phyloP scores from a whole-genome alignment of 164 flowering plant species.

The Kingdonia uniflora region DNA sequence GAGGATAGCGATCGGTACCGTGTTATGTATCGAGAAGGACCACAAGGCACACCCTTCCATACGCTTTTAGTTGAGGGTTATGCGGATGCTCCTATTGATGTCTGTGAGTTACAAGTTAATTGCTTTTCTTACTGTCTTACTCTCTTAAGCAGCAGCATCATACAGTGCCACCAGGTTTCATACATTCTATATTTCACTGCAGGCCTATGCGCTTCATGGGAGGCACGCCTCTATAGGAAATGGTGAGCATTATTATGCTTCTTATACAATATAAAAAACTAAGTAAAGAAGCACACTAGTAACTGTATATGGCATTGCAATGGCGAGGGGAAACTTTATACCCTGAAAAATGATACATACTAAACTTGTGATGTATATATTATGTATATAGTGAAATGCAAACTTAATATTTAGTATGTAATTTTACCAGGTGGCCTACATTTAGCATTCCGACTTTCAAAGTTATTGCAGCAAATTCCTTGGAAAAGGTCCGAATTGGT shows the following conservation, averaged over 20 bases:
- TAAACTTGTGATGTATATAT: background rate
- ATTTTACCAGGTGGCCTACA: constrained; percentile 80
- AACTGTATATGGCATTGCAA: no score
- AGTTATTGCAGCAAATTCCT: constrained; percentile 30
- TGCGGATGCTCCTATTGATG: constrained; percentile 71
- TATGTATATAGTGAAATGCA: background rate
- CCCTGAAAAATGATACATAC: background rate
- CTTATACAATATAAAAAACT: background rate
- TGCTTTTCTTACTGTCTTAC: background rate
- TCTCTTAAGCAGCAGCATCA: background rate
- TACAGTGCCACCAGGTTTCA: no score
- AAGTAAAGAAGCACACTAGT: background rate
- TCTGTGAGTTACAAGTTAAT: constrained; percentile 49
- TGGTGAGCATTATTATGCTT: constrained; percentile 39
- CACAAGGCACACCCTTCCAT: constrained; percentile 73
- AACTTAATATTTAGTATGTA: no score
- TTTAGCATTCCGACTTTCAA: constrained; percentile 63
- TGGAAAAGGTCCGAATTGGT: constrained; percentile 51
- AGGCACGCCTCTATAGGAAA: constrained; percentile 53
- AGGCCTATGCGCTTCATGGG: constrained; percentile 88
- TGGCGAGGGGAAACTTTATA: no score
- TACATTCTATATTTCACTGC: constrained; percentile 13
- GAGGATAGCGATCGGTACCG: constrained; percentile 71
- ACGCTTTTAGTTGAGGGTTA: constrained; percentile 84
- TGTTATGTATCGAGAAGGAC: constrained; percentile 92